Conservation (phyloP, 1,284 basidiomycete genomes). For the Microbotryomycetes sp. region DNA sequence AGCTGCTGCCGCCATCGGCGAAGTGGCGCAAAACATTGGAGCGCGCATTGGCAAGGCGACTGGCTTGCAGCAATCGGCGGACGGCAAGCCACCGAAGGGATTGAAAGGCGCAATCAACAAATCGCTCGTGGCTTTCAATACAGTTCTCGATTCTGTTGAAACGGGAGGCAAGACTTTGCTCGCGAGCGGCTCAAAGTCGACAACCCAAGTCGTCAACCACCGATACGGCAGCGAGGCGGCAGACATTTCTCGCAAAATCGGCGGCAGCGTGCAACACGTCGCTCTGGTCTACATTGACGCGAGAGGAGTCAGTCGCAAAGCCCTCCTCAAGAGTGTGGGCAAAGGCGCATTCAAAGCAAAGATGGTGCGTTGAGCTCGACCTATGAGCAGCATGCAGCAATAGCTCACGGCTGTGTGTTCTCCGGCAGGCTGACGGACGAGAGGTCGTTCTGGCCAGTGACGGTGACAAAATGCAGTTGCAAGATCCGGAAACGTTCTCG, state of each 20-base stretch:
- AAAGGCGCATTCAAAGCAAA: slow-evolving; percentile 33
- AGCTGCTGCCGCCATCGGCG: slow-evolving; percentile 37
- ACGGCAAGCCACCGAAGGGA: slow-evolving; percentile 32
- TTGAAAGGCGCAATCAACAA: slow-evolving; percentile 38
- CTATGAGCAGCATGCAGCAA: too few relatives aligned
- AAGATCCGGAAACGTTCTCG: background rate
- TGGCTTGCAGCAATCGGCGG: slow-evolving; percentile 36
- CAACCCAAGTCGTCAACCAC: slow-evolving; percentile 39
- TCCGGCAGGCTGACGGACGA: slow-evolving; percentile 2
- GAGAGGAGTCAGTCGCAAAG: slow-evolving; percentile 35
- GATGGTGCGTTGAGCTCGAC: slow-evolving; percentile 16
- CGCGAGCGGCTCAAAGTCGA: slow-evolving; percentile 34
- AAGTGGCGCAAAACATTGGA: slow-evolving; percentile 36
- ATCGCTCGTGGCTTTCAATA: slow-evolving; percentile 38
- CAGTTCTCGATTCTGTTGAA: slow-evolving; percentile 40
- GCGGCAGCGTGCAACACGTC: slow-evolving; percentile 31
- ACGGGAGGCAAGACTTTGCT: slow-evolving; percentile 33
- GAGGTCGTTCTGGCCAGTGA: background rate
- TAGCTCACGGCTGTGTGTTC: too few relatives aligned
- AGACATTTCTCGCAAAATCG: slow-evolving; percentile 33
- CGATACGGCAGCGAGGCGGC: slow-evolving; percentile 39
- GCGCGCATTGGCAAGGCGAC: slow-evolving; percentile 38
- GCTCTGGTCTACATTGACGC: slow-evolving; percentile 39
- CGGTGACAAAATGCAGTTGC: background rate
- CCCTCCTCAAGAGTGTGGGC: slow-evolving; percentile 38